These are phyloP conservation scores for Hypoxylon cercidicola DNA, from an alignment of 495 filamentous ascomycete genomes.

Conservation along the genomic window DNA sequence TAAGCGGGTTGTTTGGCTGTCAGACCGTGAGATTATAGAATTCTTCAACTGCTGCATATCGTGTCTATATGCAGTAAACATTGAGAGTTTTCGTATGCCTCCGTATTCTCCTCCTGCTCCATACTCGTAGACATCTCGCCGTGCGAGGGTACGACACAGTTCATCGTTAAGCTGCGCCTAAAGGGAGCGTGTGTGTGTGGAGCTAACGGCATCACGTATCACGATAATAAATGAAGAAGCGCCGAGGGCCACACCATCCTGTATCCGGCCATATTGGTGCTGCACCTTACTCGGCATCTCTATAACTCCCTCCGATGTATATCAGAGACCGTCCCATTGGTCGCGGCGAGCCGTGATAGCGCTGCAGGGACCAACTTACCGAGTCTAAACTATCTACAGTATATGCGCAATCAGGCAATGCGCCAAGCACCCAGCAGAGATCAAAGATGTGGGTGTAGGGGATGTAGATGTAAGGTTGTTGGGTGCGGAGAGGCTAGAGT, in stretches of 20 bases:
- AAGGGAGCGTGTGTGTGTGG: conserved; percentile 23
- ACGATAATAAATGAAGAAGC: conserved; percentile 32
- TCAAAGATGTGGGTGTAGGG: conserved; percentile 9
- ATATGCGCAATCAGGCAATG: conserved; percentile 1
- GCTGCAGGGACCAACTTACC: conserved; percentile 30
- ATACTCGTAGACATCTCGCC: background rate
- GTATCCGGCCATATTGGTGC: conserved; percentile 7
- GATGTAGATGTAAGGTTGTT: conserved; percentile 20
- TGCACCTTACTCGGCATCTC: conserved; percentile 8
- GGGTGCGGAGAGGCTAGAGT: conserved; percentile 23
- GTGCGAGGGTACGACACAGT: background rate
- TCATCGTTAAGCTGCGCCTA: conserved; percentile 3
- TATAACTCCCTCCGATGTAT: conserved; percentile 6
- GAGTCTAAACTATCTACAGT: background rate
- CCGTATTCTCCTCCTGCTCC: no score
- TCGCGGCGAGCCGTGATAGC: conserved; percentile 17
- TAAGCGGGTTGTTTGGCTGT: conserved; percentile 6
- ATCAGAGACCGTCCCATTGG: conserved; percentile 18
- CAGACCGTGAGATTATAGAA: no score
- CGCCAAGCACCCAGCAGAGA: conserved; percentile 28
- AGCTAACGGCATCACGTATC: conserved; percentile 31
- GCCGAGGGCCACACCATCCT: conserved; percentile 28
- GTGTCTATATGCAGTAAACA: no score
- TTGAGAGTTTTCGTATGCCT: no score
- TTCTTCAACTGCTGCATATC: background rate